Conservation (phyloP, 805 yeast species). For the Wickerhamomyces canadensis region DNA sequence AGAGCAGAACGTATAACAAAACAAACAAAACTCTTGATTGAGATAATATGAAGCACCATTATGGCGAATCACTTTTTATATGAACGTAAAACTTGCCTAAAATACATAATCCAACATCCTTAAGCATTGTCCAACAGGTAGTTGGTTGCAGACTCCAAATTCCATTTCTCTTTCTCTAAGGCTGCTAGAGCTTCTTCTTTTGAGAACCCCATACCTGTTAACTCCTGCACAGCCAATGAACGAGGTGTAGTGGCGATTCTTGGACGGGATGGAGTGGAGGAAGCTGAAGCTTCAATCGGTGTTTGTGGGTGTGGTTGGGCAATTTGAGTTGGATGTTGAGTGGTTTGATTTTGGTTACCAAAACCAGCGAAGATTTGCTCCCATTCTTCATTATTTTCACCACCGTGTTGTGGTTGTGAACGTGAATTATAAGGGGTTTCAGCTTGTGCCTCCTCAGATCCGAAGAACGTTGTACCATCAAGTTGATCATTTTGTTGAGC, state of each 20-base stretch:
- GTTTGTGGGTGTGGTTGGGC: constrained; percentile 5
- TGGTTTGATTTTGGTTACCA: constrained; percentile 43
- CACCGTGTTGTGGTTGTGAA: constrained; percentile 5
- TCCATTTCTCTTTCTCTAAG: constrained; percentile 62
- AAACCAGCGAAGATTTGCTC: constrained; percentile 89
- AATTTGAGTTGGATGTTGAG: constrained; percentile 4
- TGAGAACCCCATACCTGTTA: constrained; percentile 87
- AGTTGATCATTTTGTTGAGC: constrained; percentile 15
- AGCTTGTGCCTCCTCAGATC: constrained; percentile 14
- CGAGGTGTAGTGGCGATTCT: constrained; percentile 41
- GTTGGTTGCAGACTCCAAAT: constrained; percentile 84
- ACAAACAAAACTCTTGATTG: background rate
- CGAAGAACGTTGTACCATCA: constrained; percentile 21
- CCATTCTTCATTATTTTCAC: constrained; percentile 68
- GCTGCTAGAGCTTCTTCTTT: constrained; percentile 63
- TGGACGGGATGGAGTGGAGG: constrained; percentile 17
- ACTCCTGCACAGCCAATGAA: constrained; percentile 62
- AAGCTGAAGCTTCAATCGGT: background rate
- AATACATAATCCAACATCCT: too few relatives aligned
- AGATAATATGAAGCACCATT: background rate
- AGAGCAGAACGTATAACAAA: background rate
- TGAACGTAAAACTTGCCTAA: too few relatives aligned
- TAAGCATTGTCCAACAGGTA: constrained; percentile 65
- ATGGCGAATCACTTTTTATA: too few relatives aligned
- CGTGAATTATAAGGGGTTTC: background rate